Conservation (phyloP, 805 yeast genomes). For the Ogataea neopini region DNA sequence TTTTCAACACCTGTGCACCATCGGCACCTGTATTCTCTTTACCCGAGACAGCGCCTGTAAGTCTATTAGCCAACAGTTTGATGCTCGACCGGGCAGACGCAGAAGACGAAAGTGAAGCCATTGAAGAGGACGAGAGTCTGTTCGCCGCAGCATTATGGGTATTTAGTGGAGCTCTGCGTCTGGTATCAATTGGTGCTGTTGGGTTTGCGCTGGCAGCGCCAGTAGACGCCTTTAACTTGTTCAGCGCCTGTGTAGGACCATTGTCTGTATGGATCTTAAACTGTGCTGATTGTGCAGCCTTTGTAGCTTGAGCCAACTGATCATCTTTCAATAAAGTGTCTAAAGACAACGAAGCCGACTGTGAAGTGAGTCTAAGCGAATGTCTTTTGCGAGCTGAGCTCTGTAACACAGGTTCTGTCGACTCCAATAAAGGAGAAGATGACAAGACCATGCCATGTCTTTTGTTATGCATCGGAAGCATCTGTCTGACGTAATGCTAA, state of each 20-base stretch:
- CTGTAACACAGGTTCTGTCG: background rate
- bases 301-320: background rate
- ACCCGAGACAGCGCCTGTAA: conserved; percentile 20
- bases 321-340: conserved; percentile 17
- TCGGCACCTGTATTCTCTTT: conserved; percentile 6
- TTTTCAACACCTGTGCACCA: conserved; percentile 16
- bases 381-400: conserved; percentile 7
- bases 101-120: conserved; percentile 23
- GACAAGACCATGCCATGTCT: conserved; percentile 25
- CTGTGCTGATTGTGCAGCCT: background rate
- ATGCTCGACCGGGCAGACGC: conserved; percentile 27
- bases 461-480: conserved; percentile 18
- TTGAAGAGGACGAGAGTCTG: conserved; percentile 20
- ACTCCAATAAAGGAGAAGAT: conserved; percentile 4
- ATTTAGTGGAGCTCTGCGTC: conserved; percentile 7
- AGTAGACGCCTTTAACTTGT: background rate
- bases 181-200: background rate
- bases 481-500: conserved; percentile 2
- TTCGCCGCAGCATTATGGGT: conserved; percentile 11
- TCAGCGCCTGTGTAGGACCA: background rate
- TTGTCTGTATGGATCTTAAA: conserved; percentile 7
- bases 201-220: background rate
- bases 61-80: conserved; percentile 25
- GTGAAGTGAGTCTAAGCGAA: conserved; percentile 12
- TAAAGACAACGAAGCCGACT: conserved; percentile 20